Conservation (phyloP, 2,329 filamentous ascomycete genomes). For the Trichoderma hamatum region DNA sequence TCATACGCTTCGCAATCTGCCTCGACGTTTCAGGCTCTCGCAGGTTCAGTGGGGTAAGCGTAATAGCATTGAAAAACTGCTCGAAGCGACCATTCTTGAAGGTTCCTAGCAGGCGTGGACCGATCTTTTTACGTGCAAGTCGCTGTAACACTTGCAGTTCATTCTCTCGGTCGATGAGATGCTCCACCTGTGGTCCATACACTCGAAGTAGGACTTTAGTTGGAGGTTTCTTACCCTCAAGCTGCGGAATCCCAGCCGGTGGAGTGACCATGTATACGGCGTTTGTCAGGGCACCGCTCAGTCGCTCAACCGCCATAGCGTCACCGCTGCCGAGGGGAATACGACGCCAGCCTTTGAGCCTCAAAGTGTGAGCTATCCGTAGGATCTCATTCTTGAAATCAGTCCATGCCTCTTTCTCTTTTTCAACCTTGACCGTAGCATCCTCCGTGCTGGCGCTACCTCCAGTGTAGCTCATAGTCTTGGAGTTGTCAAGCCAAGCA, state of each 20-base stretch:
- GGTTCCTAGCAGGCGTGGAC: constrained; percentile 85
- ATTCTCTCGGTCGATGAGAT: constrained; percentile 90
- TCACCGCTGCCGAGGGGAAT: constrained; percentile 73
- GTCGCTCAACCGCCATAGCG: constrained; percentile 69
- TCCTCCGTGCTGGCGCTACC: constrained; percentile 48
- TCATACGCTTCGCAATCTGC: constrained; percentile 96
- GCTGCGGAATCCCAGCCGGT: constrained; percentile 60
- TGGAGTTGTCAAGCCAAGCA: constrained; percentile 83
- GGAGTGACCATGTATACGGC: constrained; percentile 93
- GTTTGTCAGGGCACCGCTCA: constrained; percentile 93
- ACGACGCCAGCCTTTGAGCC: constrained; percentile 87
- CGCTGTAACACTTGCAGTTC: constrained; percentile 85
- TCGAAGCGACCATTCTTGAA: constrained; percentile 96
- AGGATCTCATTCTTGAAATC: constrained; percentile 91
- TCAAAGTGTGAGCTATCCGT: constrained; percentile 83
- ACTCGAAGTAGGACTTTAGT: constrained; percentile 83
- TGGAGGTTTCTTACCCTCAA: constrained; percentile 50
- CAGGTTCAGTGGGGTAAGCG: constrained; percentile 76
- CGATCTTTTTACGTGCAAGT: constrained; percentile 88
- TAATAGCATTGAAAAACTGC: constrained; percentile 84
- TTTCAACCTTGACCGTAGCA: constrained; percentile 51
- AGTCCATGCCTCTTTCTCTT: constrained; percentile 78
- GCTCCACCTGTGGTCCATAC: constrained; percentile 92
- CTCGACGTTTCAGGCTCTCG: constrained; percentile 80
- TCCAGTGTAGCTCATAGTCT: constrained; percentile 76